Percentiles rank a stretch among this genome's conserved stretches.
These are phyloP conservation scores for Cubamyces lactineus DNA, from an alignment of 768 basidiomycete genomes.

Conservation along the genomic window DNA sequence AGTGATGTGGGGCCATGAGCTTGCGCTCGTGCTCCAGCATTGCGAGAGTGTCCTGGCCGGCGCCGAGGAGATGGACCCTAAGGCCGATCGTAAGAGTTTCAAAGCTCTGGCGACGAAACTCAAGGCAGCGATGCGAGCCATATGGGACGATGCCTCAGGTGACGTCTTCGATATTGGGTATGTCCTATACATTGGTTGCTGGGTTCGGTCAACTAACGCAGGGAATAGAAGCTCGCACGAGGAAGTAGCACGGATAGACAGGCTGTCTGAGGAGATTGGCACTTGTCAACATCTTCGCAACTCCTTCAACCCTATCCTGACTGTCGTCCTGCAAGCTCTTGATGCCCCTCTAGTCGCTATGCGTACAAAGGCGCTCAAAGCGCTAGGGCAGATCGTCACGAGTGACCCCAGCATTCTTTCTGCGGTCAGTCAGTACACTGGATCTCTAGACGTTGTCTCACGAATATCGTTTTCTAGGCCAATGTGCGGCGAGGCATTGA, in stretches of 20 bases:
- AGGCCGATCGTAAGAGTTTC: slow-evolving; percentile 38
- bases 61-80: slow-evolving; percentile 40
- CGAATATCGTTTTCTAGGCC: slow-evolving; percentile 42
- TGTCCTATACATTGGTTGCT: slow-evolving; percentile 24
- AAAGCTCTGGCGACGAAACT: slow-evolving; percentile 56
- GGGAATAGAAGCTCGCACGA: slow-evolving; percentile 62
- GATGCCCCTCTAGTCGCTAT: slow-evolving; percentile 89
- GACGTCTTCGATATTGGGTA: slow-evolving; percentile 88
- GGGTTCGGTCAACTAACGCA: neutral
- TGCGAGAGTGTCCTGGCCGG: slow-evolving; percentile 52
- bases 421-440: slow-evolving; percentile 50
- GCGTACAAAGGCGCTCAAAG: slow-evolving; percentile 91
- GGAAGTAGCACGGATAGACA: slow-evolving; percentile 68
- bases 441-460: neutral
- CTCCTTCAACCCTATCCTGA: slow-evolving; percentile 84
- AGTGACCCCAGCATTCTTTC: slow-evolving; percentile 85
- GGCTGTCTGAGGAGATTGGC: slow-evolving; percentile 74
- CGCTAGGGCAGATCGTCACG: slow-evolving; percentile 86
- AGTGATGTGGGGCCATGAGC: slow-evolving; percentile 80
- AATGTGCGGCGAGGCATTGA: slow-evolving; percentile 88
- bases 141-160: slow-evolving; percentile 69
- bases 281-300: slow-evolving; percentile 73
- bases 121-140: slow-evolving; percentile 64
- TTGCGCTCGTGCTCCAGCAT: slow-evolving; percentile 69
- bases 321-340: slow-evolving; percentile 74